Conservation (phyloP, 345 rosid genomes). For the Eucalyptus cloeziana region DNA sequence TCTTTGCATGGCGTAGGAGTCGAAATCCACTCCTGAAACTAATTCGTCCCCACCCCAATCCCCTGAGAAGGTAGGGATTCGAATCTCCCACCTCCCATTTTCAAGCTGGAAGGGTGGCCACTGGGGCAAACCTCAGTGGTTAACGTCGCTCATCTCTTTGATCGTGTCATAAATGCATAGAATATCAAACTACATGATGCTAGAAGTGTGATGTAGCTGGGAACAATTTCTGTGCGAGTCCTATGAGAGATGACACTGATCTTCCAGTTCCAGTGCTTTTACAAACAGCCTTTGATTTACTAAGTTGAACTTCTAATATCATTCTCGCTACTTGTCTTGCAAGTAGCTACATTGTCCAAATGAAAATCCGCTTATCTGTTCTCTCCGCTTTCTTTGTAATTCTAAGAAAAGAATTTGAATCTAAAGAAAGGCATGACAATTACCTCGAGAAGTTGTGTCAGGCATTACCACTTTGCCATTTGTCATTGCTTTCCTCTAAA, state of each 20-base stretch:
- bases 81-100: no score
- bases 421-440: no score
- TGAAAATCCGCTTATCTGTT: neutral
- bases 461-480: no score
- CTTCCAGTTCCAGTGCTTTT: neutral
- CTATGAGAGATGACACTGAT: neutral
- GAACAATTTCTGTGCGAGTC: neutral
- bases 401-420: no score
- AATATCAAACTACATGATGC: neutral
- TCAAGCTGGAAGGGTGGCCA: no score
- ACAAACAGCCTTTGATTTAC: neutral
- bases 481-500: no score
- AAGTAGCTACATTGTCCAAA: neutral
- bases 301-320: neutral
- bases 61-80: no score
- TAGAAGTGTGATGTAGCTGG: neutral
- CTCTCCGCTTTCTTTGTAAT: fast-evolving
- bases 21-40: no score
- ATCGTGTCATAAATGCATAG: neutral
- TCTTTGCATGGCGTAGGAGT: no score
- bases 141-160: neutral
- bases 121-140: no score
- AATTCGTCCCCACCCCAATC: no score
- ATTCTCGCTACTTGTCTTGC: neutral
- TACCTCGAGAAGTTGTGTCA: no score